These are phyloP conservation scores for Saccharomycopsis sp. DNA, from an alignment of 805 yeast genomes.

Conservation along the genomic window DNA sequence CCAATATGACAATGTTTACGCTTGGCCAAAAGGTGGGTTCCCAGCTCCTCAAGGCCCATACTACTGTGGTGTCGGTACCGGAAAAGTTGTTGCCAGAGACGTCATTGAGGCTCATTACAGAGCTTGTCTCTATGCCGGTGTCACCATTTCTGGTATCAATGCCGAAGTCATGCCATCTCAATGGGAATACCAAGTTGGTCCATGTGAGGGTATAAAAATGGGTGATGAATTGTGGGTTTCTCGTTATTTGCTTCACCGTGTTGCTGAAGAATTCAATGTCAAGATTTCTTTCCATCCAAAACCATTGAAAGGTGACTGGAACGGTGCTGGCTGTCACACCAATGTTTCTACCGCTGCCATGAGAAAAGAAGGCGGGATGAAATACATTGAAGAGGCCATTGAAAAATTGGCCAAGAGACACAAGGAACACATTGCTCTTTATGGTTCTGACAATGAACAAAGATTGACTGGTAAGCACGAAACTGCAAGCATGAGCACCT, in stretches of 20 bases:
- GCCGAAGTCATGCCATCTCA: constrained; percentile 99
- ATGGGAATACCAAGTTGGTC: constrained; percentile 99
- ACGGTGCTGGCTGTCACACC: constrained; percentile 99
- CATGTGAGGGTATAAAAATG: constrained; percentile 91
- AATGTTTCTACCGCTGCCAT: constrained; percentile 87
- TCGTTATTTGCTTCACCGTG: constrained; percentile 84
- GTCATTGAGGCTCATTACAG: constrained; percentile 98
- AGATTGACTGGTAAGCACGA: constrained; percentile 98
- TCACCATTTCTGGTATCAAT: constrained; percentile 88
- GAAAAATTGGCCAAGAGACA: constrained; percentile 94
- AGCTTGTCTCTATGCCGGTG: constrained; percentile 92
- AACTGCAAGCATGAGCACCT: constrained; percentile 87
- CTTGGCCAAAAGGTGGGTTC: constrained; percentile 99
- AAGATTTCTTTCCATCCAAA: constrained; percentile 99
- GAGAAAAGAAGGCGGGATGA: constrained; percentile 97
- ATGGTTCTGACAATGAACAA: constrained; percentile 90
- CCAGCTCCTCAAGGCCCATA: constrained; percentile 99
- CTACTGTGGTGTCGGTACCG: constrained; percentile 99
- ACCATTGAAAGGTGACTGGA: constrained; percentile 98
- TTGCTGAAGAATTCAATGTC: constrained; percentile 98
- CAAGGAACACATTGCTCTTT: constrained; percentile 87
- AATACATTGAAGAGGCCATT: constrained; percentile 83
- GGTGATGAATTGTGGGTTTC: constrained; percentile 98
- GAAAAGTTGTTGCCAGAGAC: constrained; percentile 96
- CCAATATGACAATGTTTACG: constrained; percentile 80